Evolutionary conservation across 352 stramenopile genomes (phyloP).

Genomic region (Thraustochytrium sp.): DNA sequence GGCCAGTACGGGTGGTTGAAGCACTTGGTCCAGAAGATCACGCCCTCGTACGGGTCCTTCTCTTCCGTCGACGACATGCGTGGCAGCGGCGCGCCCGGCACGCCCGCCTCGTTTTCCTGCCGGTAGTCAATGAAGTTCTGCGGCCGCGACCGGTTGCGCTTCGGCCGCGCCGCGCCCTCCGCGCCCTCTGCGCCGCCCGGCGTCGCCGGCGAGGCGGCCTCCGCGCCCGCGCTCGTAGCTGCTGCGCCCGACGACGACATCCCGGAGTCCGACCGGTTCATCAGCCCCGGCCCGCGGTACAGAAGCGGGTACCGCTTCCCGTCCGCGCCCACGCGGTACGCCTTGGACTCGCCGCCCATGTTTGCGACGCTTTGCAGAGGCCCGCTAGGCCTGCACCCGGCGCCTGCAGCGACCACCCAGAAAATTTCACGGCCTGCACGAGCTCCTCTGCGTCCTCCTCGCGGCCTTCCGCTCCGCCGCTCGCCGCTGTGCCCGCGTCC

Average conservation of each 20-base stretch:
- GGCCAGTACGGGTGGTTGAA: conserved; percentile 39
- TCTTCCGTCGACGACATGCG: neutral
- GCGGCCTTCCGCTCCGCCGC: too few species aligned
- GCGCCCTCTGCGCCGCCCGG: neutral
- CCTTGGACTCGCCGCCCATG: neutral
- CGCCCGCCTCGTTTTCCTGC: neutral
- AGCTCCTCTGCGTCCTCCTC: too few species aligned
- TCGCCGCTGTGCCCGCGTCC: too few species aligned
- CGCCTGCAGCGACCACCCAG: too few species aligned
- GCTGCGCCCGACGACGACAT: too few species aligned
- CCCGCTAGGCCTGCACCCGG: neutral
- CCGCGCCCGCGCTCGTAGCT: neutral
- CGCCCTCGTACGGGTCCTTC: conserved; percentile 28
- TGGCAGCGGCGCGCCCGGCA: neutral
- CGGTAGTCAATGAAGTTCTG: conserved; percentile 21
- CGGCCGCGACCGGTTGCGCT: neutral
- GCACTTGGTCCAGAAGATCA: conserved; percentile 29
- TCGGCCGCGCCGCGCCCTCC: neutral
- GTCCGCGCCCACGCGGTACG: neutral
- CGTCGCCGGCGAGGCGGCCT: neutral
- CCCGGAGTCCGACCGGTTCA: neutral
- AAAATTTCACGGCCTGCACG: too few species aligned
- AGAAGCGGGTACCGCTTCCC: neutral
- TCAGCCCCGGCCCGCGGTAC: neutral
- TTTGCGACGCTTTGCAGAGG: neutral